phyloP scores from a whole-genome alignment of 202 grass and related monocot species.

The Brachypodium distachyon region DNA sequence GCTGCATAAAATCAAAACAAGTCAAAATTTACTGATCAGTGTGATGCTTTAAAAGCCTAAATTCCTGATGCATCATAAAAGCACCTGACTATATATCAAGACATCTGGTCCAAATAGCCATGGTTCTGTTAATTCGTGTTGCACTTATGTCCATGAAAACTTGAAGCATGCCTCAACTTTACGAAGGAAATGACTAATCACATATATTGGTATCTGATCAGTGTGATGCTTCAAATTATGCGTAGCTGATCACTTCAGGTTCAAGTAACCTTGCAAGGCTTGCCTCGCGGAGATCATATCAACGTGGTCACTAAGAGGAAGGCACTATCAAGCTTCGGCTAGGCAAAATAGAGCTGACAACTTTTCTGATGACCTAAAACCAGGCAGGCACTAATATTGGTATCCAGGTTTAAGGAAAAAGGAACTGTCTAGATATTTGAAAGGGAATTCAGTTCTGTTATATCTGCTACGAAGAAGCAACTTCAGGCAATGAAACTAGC shows the following conservation, averaged over 20 bases:
- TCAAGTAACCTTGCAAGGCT: background rate
- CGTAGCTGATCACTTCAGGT: background rate
- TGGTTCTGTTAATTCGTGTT: background rate
- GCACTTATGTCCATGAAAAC: background rate
- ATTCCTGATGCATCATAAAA: background rate
- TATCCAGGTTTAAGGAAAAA: background rate
- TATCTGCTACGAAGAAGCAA: background rate
- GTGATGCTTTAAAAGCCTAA: no score
- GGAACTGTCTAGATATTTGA: background rate
- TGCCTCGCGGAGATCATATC: background rate
- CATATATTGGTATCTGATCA: no score
- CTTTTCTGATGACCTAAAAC: background rate
- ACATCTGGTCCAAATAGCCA: background rate
- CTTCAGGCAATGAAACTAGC: background rate
- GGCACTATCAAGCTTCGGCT: background rate
- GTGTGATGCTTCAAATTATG: background rate
- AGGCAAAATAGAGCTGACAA: background rate
- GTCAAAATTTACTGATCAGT: background rate
- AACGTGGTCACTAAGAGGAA: background rate
- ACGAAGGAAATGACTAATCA: background rate
- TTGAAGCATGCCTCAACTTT: background rate
- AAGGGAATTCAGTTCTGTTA: background rate
- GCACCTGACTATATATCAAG: background rate
- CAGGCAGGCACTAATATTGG: background rate
- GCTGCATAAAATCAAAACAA: conserved; percentile 42